A percentile compares a stretch with the other conserved stretches of the same genome.
These are phyloP conservation scores for Torulaspora indica DNA, from an alignment of 805 yeast species.

Conservation along the genomic window DNA sequence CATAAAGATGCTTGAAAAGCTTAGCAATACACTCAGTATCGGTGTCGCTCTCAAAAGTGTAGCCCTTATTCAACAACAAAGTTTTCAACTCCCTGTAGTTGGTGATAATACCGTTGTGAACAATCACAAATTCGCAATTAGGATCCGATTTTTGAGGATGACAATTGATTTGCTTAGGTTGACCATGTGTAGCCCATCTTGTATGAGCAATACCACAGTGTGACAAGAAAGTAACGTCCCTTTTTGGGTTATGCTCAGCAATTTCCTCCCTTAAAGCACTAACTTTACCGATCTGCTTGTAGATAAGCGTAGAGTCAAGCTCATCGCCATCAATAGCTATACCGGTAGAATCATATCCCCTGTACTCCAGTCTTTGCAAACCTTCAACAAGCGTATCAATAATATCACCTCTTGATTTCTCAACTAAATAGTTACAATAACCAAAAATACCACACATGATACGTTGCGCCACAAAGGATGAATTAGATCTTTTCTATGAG, in stretches of 20 bases:
- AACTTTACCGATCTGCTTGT: slow-evolving; percentile 90
- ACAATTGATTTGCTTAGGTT: slow-evolving; percentile 77
- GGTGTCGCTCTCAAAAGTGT: slow-evolving; percentile 81
- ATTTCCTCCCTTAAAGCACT: slow-evolving; percentile 68
- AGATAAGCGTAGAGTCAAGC: slow-evolving; percentile 62
- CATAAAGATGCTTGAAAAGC: slow-evolving; percentile 85
- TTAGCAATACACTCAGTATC: slow-evolving; percentile 98
- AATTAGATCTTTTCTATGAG: not conserved
- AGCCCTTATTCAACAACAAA: slow-evolving; percentile 74
- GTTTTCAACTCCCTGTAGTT: slow-evolving; percentile 89
- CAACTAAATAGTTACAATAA: slow-evolving; percentile 91
- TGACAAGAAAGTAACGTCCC: slow-evolving; percentile 62
- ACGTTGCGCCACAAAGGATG: not conserved
- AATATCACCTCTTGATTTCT: slow-evolving; percentile 87
- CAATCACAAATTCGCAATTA: slow-evolving; percentile 78
- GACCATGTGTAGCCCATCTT: slow-evolving; percentile 99
- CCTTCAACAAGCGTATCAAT: slow-evolving; percentile 86
- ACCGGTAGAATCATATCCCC: slow-evolving; percentile 98
- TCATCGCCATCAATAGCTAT: slow-evolving; percentile 89
- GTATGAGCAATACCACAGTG: slow-evolving; percentile 98
- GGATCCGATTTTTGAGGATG: slow-evolving; percentile 95
- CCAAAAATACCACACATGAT: slow-evolving; percentile 91
- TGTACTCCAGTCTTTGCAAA: slow-evolving; percentile 81
- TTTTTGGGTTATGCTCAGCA: slow-evolving; percentile 46
- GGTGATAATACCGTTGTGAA: slow-evolving; percentile 97